Evolutionary conservation across 306 rosid genomes (phyloP), one percentile per base, ranked within the genome.

Genomic region (Prunus kanzakura): DNA sequence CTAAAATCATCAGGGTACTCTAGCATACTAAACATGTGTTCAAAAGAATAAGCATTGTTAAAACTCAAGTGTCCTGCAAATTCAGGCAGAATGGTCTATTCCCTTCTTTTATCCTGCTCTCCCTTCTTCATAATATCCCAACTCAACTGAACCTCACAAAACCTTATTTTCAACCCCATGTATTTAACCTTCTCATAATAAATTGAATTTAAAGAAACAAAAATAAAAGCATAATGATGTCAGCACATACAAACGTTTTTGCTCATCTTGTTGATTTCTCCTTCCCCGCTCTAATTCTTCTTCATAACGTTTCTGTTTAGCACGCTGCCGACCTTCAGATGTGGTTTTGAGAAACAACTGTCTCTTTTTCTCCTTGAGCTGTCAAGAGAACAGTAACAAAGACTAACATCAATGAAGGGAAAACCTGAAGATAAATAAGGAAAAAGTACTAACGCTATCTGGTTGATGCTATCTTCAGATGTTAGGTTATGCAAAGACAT

Each of bases 281-380:
- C 86, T 92, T 77, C 84, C 97, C 32, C 89, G 87, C 77, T 92
- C 93, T 69, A 88, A 45, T 78, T 91, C 96, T 81, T 86, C 92
- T 79, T 92, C 98, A 41, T 79, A 75, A 57, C 99, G 93, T 83
- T 91, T 95, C 83, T 86, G 97, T 74, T 88, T 96, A 77, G 89
- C 86, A 78, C 96, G 88, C 86, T 85, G 93, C 78, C 97, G 82
- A 62, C 98, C 99, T 77, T 96, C 99, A 57, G 96, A 91, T 77
- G 92, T 92, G 84, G 96, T 88, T 82, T 96, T 96, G 71, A 96
- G 87, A 75, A 92, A 87, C 82, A 96, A 64, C 52, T 91, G 99
- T 74, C 90, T 89, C 85, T 81, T 92, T 87, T 96, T 92, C 83
- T 89, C 92, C 79, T 82, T 82, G 43, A 91, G 86, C 99, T 92